phyloP scores from a whole-genome alignment of 441 rosid species.

The Adansonia gregorii region DNA sequence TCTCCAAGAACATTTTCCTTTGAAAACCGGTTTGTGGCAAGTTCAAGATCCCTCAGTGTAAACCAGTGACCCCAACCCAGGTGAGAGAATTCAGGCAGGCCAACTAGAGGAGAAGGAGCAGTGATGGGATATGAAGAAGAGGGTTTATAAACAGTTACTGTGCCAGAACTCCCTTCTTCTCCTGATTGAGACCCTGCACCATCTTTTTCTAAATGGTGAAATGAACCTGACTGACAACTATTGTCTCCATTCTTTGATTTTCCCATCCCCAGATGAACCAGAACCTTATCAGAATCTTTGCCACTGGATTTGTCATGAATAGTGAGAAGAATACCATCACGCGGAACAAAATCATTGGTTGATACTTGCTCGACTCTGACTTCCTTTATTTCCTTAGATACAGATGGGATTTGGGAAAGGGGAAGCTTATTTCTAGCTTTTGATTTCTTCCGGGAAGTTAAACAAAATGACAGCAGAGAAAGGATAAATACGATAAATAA shows the following conservation, averaged over 20 bases:
- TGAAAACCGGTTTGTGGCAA: slow-evolving; percentile 83
- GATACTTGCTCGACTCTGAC: slow-evolving; percentile 75
- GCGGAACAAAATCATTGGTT: slow-evolving; percentile 55
- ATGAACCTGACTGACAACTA: slow-evolving; percentile 68
- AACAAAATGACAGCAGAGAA: slow-evolving; percentile 57
- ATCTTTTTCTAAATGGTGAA: slow-evolving; percentile 59
- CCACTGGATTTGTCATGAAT: slow-evolving; percentile 72
- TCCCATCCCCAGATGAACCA: slow-evolving; percentile 71
- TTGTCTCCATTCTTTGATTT: slow-evolving; percentile 66
- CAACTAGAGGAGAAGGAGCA: slow-evolving; percentile 80
- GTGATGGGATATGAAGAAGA: slow-evolving; percentile 63
- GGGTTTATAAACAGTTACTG: slow-evolving; percentile 44
- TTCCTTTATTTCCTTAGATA: slow-evolving; percentile 94
- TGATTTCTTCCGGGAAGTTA: slow-evolving; percentile 68
- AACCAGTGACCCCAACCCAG: slow-evolving; percentile 99
- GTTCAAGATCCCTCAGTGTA: slow-evolving; percentile 90
- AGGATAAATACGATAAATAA: slow-evolving; percentile 69
- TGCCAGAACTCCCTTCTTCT: slow-evolving; percentile 64
- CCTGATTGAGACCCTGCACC: slow-evolving; percentile 59
- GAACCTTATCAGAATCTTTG: slow-evolving; percentile 62
- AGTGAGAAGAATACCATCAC: slow-evolving; percentile 86
- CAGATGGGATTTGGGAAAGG: slow-evolving; percentile 65
- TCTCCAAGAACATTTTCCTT: slow-evolving; percentile 89
- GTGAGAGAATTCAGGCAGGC: slow-evolving; percentile 86
- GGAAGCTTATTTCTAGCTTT: slow-evolving; percentile 61